A percentile compares a stretch with the other conserved stretches of the same genome.
phyloP scores from a whole-genome alignment of 163 green algal genomes.

The Scenedesmus sp. region DNA sequence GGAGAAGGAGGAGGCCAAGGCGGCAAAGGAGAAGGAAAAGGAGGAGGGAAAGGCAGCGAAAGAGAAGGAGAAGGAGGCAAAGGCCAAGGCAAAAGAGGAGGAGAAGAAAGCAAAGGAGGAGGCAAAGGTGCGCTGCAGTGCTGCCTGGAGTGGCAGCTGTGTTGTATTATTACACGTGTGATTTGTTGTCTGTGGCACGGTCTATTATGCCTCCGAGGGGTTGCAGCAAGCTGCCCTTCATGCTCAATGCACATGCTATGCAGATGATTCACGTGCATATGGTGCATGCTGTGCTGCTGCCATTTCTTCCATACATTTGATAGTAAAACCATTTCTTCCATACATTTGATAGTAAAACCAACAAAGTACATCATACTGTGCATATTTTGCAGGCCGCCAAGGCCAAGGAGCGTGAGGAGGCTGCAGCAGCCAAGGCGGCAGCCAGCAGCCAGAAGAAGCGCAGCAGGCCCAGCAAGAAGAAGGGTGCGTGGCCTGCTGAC shows the following conservation, averaged over 20 bases:
- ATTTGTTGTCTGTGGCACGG: too few species aligned
- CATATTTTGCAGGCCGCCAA: background rate
- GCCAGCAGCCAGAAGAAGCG: constrained; percentile 4
- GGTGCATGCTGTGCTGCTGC: background rate
- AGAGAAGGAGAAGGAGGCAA: constrained; percentile 21
- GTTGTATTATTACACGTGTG: too few species aligned
- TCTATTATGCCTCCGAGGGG: too few species aligned
- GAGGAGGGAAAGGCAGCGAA: background rate
- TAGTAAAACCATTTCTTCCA: background rate
- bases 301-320: background rate
- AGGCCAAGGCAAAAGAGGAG: constrained; percentile 19
- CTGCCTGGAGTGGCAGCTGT: too few species aligned
- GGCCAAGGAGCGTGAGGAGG: constrained; percentile 25
- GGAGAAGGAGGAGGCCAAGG: constrained; percentile 31
- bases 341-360: background rate
- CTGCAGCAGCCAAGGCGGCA: background rate
- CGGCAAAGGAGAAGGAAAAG: constrained; percentile 19
- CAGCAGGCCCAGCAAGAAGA: background rate
- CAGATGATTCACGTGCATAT: too few species aligned
- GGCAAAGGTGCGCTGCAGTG: background rate
- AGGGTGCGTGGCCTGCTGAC: background rate
- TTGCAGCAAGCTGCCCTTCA: too few species aligned
- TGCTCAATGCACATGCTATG: too few species aligned
- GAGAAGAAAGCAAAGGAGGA: background rate
- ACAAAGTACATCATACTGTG: too few species aligned